These are phyloP conservation scores for Periglandula ipomoeae DNA, from an alignment of 2,329 filamentous ascomycete genomes.

Conservation along the genomic window DNA sequence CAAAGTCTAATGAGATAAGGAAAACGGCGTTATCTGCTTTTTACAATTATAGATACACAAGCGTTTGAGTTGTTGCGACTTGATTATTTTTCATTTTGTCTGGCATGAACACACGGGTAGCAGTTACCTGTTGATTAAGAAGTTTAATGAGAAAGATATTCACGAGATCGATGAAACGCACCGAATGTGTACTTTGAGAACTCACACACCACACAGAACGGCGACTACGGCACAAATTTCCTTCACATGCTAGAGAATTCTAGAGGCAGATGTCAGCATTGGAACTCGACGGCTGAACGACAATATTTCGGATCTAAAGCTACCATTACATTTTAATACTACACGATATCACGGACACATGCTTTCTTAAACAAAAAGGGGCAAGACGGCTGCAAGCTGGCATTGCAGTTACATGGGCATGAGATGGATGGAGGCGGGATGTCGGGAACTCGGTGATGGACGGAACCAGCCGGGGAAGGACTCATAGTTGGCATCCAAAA, in stretches of 20 bases:
- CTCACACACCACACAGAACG: not conserved
- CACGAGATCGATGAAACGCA: conserved; percentile 1
- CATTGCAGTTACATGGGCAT: not conserved
- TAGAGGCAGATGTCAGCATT: not conserved
- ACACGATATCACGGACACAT: not conserved
- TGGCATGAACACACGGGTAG: not conserved
- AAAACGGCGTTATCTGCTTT: conserved; percentile 3
- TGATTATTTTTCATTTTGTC: not conserved
- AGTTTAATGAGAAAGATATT: conserved; percentile 7
- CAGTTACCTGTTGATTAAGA: conserved; percentile 1
- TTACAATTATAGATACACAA: conserved; percentile 2
- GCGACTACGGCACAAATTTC: too few relatives aligned
- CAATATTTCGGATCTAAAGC: not conserved
- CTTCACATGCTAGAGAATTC: not conserved
- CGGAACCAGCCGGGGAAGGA: not conserved
- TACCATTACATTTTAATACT: not conserved
- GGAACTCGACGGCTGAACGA: not conserved
- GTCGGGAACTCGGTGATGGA: not conserved
- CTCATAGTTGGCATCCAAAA: not conserved
- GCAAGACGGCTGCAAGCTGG: not conserved
- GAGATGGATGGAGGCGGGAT: not conserved
- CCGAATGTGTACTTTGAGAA: not conserved
- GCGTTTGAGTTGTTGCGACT: not conserved
- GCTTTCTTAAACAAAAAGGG: not conserved
- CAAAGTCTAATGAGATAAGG: conserved; percentile 14